A percentile compares a stretch with the other conserved stretches of the same genome.
phyloP scores from a whole-genome alignment of 2,329 filamentous ascomycete genomes.

The Trichophyton benhamiae region DNA sequence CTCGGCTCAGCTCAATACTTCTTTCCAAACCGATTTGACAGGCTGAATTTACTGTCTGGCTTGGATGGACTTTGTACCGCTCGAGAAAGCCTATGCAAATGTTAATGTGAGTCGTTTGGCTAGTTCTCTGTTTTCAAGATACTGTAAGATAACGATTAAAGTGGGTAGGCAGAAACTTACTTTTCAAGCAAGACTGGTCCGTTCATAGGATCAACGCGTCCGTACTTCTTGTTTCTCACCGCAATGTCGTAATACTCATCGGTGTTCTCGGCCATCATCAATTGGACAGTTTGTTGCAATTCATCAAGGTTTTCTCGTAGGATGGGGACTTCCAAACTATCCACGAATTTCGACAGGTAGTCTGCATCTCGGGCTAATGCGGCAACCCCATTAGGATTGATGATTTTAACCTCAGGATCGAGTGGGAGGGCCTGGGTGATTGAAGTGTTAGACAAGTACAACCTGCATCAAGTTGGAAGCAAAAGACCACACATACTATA shows the following conservation, averaged over 20 bases:
- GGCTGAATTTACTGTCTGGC: constrained; percentile 49
- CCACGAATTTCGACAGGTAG: constrained; percentile 76
- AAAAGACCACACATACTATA: constrained; percentile 44
- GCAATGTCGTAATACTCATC: constrained; percentile 95
- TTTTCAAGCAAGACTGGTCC: constrained; percentile 87
- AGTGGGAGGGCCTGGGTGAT: constrained; percentile 56
- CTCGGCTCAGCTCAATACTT: constrained; percentile 23
- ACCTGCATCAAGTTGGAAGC: constrained; percentile 1
- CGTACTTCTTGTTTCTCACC: constrained; percentile 83
- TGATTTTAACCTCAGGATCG: constrained; percentile 64
- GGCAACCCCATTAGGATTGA: constrained; percentile 74
- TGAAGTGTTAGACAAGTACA: constrained; percentile 5
- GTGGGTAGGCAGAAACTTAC: constrained; percentile 35
- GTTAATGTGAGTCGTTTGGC: neutral
- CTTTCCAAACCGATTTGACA: constrained; percentile 65
- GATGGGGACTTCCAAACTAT: constrained; percentile 75
- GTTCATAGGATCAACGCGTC: constrained; percentile 80
- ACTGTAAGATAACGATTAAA: neutral
- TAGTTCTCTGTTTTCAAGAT: constrained; percentile 12
- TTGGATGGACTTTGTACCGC: constrained; percentile 46
- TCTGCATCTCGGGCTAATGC: constrained; percentile 71
- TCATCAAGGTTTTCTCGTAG: constrained; percentile 82
- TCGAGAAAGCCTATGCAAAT: constrained; percentile 46
- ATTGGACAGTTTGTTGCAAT: constrained; percentile 77
- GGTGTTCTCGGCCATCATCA: constrained; percentile 78